Evolutionary conservation across 2,329 filamentous ascomycete genomes (phyloP).

Genomic region (Cryphonectria japonica): DNA sequence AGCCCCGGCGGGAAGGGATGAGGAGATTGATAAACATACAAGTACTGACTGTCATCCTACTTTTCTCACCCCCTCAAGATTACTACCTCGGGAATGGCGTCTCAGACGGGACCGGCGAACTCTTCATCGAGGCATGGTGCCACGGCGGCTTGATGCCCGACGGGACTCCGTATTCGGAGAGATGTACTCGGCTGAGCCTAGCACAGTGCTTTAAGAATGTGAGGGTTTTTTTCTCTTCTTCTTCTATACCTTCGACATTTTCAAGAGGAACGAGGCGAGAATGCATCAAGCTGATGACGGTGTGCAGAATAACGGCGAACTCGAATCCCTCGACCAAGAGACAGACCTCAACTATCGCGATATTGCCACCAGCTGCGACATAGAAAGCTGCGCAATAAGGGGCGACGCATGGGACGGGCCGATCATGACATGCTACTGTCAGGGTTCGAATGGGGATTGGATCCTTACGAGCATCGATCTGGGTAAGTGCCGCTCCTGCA

Average conservation of each 20-base stretch:
- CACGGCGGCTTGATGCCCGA: conserved; percentile 4
- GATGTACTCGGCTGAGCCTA: conserved; percentile 18
- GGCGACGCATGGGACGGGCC: conserved; percentile 23
- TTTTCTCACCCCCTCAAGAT: background rate
- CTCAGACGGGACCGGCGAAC: conserved; percentile 19
- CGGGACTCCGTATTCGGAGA: background rate
- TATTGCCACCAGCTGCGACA: conserved; percentile 13
- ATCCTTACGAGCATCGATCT: conserved; percentile 17
- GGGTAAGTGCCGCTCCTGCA: conserved; percentile 10
- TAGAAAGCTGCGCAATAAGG: conserved; percentile 26
- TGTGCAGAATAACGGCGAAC: conserved; percentile 13
- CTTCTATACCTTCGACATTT: no score
- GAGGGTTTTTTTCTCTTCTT: background rate
- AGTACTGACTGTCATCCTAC: background rate
- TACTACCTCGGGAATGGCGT: conserved; percentile 29
- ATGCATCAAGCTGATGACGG: background rate
- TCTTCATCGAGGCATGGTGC: conserved; percentile 26
- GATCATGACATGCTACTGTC: conserved; percentile 22
- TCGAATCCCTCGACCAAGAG: conserved; percentile 4
- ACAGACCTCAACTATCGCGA: background rate
- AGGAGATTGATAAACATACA: background rate
- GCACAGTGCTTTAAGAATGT: conserved; percentile 27
- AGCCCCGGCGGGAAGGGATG: background rate
- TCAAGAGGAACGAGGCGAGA: no score
- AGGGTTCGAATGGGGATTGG: background rate